Base-by-base conservation (phyloP, 768 basidiomycete species). In the Mycena latifolia region DNA sequence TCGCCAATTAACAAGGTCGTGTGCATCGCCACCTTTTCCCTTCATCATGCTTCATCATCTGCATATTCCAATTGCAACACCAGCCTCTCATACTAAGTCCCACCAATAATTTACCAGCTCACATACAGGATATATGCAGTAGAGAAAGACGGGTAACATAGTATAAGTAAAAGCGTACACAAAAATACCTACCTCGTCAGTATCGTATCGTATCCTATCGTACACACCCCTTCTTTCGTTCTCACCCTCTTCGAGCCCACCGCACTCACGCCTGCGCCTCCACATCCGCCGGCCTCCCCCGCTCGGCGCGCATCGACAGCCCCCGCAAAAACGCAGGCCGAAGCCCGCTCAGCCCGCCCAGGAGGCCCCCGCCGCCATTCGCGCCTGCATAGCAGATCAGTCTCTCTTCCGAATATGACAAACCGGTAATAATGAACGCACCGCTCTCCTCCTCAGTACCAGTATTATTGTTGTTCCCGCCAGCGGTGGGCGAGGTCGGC, bases 301-400 rank as follows among this genome's bases (percentile, higher is more conserved):
- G 33, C 5, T 63, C 39, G 7, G 9, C 63, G 28, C 67, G 53
- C 39, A 58, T 57, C 37, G 69, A 70, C 56, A 66, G 50, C 66
- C 76, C 52, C 74, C 79, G 69, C 72, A 80, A 72, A 61, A 80
- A 78, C 28, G 72, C 69, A 27, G 78, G 77, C 2, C 78, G 65
- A 27, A 75, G 67, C 53, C 57, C 57, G 65, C 72, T 51, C 75
- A 72, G n/a, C 72, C 77, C 28, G 64, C 76, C 52, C 64, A 65
- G 31, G 65, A 69, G 46, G 39, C 69, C 41, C 67, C 76, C 43
- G 62, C 67, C 29, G 55, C 56, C 37, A 37, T 41, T 51, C 31
- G 55, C 20, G 31, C 68, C 15, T 50, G 24, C 9, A 22, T 25
- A 45, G 3, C 29, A 37, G 22, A 35, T 55, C 27, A n/a, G n/a